Base-by-base conservation (phyloP, 768 basidiomycete genomes). In the Holtermannia corniformis region DNA sequence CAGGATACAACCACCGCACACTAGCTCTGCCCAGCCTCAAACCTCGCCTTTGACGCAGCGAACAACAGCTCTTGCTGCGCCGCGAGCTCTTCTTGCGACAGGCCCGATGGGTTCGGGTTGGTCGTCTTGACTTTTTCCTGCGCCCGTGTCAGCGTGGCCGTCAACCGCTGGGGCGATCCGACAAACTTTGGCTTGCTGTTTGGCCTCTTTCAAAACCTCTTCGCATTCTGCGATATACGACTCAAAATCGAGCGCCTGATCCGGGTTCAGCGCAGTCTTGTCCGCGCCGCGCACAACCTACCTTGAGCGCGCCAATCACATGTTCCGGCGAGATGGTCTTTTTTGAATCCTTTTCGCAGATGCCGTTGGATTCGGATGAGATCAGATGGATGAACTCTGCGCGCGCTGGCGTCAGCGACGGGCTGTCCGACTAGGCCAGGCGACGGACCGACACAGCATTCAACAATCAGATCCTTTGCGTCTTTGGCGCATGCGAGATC, bases 271-370 rank as follows among this genome's bases (percentile, higher is more conserved):
- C 37, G 37, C 49, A 43, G 47, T 26, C 1, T 11, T 49, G 50
- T 42, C 0, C 19, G 24, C n/a, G 24, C 44, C 41, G 51, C 48
- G 49, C 26, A 20, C 22, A 16, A 73, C 78, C 48, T 52, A 87
- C 92, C 76, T 89, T 89, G 51, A 99, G 77, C 4, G 95, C 95
- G 21, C 79, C 76, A 25, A 96, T 85, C 42, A 97, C 91, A 68
- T 99, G 95, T 63, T 99, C 95, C 1, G 95, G 95, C 3, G 90
- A 86, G 63, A 99, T 97, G 0, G 95, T 99, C 77, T 99, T 99
- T 77, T 95, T 96, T 22, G 89, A 88, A 68, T 93, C 91, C 70
- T 89, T 85, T 68, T 97, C 95, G 67, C 95, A 99, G 56, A 96
- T 88, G 60, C 96, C 89, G 71, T 97, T 97, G 49, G 95, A 89